Evolutionary conservation across 1,284 basidiomycete species (phyloP).

Genomic region (Pyrrhoderma lamaoense): DNA sequence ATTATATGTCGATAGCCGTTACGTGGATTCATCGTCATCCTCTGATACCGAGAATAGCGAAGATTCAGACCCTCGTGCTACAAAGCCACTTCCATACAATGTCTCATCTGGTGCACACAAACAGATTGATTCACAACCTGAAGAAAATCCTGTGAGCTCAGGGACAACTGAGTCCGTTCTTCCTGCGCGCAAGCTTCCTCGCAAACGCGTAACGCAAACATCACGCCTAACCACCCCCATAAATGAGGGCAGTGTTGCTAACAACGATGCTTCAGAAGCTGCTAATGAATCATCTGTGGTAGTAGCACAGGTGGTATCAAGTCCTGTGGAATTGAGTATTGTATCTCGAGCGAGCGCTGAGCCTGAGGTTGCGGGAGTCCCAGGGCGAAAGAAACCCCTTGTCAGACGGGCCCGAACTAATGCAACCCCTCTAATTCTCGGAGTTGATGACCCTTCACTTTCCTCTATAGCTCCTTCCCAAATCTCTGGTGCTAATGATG

Average conservation of each 20-base stretch:
- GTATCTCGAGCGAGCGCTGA: too few relatives aligned
- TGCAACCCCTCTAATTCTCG: constrained; percentile 18
- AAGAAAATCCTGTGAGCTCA: constrained; percentile 19
- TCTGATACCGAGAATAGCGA: too few relatives aligned
- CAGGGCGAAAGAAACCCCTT: constrained; percentile 19
- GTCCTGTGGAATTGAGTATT: too few relatives aligned
- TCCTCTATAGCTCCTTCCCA: constrained; percentile 15
- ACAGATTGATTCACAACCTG: constrained; percentile 25
- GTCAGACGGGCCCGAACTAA: constrained; percentile 22
- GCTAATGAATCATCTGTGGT: too few relatives aligned
- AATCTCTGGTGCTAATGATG: not conserved
- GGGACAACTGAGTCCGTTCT: too few relatives aligned
- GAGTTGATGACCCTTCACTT: constrained; percentile 23
- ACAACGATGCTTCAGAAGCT: too few relatives aligned
- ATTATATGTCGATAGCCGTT: constrained; percentile 26
- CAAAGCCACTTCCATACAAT: too few relatives aligned
- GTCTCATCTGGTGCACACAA: too few relatives aligned
- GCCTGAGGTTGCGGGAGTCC: too few relatives aligned
- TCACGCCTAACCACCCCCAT: not conserved
- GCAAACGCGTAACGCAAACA: not conserved
- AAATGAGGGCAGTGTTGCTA: too few relatives aligned
- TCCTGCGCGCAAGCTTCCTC: not conserved
- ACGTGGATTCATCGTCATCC: constrained; percentile 25
- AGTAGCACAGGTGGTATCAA: too few relatives aligned
- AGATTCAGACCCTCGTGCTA: too few relatives aligned